Conservation (phyloP, 2,329 filamentous ascomycete genomes). For the Alternaria viburni region DNA sequence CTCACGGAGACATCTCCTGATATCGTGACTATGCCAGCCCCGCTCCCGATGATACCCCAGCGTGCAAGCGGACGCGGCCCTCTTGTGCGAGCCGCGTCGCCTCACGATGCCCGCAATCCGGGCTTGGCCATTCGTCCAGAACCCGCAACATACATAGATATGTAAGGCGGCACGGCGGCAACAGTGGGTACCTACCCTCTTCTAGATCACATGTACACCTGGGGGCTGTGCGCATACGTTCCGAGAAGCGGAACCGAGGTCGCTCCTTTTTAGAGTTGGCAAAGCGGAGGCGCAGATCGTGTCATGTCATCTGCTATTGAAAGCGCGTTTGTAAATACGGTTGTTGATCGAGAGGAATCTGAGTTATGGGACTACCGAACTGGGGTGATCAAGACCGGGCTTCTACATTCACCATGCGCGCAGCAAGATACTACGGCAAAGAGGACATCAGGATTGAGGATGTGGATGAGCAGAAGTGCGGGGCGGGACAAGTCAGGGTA, state of each 20-base stretch:
- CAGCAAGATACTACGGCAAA: conserved; percentile 62
- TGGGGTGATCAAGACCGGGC: conserved; percentile 1
- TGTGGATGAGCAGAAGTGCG: conserved; percentile 56
- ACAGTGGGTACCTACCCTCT: conserved; percentile 4
- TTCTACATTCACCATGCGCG: conserved; percentile 53
- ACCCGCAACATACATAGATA: background rate
- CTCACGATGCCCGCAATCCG: background rate
- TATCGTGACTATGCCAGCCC: background rate
- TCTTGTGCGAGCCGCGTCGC: conserved; percentile 8
- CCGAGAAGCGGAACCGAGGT: conserved; percentile 7
- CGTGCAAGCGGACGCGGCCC: conserved; percentile 7
- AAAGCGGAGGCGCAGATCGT: conserved; percentile 13
- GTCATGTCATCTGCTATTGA: conserved; percentile 30
- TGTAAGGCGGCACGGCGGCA: background rate
- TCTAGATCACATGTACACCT: conserved; percentile 1
- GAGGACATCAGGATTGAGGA: conserved; percentile 63
- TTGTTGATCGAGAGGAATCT: conserved; percentile 24
- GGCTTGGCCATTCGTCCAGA: background rate
- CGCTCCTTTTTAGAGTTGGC: background rate
- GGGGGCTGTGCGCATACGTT: background rate
- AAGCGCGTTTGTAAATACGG: conserved; percentile 38
- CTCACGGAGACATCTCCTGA: background rate
- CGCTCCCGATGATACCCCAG: background rate
- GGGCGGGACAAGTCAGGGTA: conserved; percentile 58
- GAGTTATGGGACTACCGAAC: conserved; percentile 6